A percentile compares a stretch with the other conserved stretches of the same genome.
These are phyloP conservation scores for Botrytis fabae DNA, from an alignment of 2,329 filamentous ascomycete species.

Conservation along the genomic window DNA sequence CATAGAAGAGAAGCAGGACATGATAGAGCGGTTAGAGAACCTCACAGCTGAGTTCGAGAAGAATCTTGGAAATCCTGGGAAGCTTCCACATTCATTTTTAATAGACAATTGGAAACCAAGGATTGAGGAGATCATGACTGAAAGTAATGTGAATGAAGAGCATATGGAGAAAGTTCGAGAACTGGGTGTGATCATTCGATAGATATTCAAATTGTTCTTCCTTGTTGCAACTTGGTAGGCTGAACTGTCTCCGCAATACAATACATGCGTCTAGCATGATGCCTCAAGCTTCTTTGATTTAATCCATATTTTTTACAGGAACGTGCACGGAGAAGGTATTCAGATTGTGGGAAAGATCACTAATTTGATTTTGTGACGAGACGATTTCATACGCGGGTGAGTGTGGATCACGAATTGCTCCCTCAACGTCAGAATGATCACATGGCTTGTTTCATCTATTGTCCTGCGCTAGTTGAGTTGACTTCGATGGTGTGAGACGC, in stretches of 20 bases:
- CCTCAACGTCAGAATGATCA: background rate
- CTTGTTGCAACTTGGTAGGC: background rate
- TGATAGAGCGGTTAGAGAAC: background rate
- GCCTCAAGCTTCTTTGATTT: background rate
- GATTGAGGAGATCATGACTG: background rate
- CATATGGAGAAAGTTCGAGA: background rate
- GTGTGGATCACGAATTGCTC: background rate
- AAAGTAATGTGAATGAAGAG: background rate
- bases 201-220: background rate
- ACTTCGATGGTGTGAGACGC: no score
- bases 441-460: no score
- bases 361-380: background rate
- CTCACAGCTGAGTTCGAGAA: background rate
- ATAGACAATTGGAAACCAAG: background rate
- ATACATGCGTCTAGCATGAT: background rate
- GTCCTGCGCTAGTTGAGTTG: no score
- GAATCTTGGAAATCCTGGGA: background rate
- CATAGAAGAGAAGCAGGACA: background rate
- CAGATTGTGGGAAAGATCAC: background rate
- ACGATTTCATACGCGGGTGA: background rate
- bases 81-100: background rate
- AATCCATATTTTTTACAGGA: background rate
- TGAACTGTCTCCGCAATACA: background rate
- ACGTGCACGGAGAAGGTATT: accelerated
- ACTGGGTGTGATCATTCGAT: background rate